Conservation (phyloP, 2,329 filamentous ascomycete species). For the Emydomyces testavorans region DNA sequence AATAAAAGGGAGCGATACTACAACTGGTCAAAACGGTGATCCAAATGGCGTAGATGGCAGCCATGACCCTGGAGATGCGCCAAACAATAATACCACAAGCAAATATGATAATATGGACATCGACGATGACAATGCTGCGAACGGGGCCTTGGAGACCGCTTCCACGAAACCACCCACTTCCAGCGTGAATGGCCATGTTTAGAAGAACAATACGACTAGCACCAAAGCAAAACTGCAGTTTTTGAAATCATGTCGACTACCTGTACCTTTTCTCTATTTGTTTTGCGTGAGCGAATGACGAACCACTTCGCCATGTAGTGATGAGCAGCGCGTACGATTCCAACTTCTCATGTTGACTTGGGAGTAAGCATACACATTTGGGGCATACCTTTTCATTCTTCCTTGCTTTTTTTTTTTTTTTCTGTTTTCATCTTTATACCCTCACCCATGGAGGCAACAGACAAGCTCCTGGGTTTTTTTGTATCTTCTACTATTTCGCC, state of each 20-base stretch:
- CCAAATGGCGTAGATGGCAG: not conserved
- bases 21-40: not conserved
- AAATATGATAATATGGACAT: slow-evolving; percentile 9
- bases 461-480: not conserved
- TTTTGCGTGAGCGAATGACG: not conserved
- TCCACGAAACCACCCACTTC: not conserved
- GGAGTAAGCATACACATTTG: not conserved
- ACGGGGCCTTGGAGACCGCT: not conserved
- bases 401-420: not conserved
- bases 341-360: not conserved
- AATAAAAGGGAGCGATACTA: not conserved
- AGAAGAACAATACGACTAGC: not conserved
- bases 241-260: not conserved
- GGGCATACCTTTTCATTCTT: not conserved
- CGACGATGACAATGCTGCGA: not conserved
- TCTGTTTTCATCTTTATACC: not conserved
- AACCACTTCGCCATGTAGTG: not conserved
- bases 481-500: not conserved
- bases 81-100: not conserved
- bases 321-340: not conserved
- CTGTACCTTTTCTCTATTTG: not conserved
- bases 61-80: not conserved
- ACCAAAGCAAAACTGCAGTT: no score
- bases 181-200: slow-evolving; percentile 1
- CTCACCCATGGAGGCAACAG: not conserved